Percentiles rank a stretch among this genome's conserved stretches.
phyloP scores from a whole-genome alignment of 768 basidiomycete genomes.

The Lactarius trivialis region DNA sequence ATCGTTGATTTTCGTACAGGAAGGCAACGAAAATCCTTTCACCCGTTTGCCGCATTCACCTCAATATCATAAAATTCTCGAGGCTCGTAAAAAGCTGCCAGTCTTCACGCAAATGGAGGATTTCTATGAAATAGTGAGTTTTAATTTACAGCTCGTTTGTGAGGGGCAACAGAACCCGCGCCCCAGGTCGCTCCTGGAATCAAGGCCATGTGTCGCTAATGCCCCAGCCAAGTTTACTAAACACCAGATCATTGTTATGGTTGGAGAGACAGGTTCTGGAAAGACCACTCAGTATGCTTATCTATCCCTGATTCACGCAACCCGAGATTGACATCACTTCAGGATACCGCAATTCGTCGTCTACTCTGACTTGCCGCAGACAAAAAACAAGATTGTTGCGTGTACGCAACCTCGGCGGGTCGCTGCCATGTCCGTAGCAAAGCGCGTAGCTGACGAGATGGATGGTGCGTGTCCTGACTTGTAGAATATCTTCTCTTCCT shows the following conservation, averaged over 20 bases:
- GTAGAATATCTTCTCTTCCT: slow-evolving; percentile 9
- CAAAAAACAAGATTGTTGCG: slow-evolving; percentile 84
- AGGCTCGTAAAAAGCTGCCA: slow-evolving; percentile 79
- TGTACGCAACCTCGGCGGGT: slow-evolving; percentile 97
- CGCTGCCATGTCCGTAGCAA: slow-evolving; percentile 96
- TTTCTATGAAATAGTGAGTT: slow-evolving; percentile 80
- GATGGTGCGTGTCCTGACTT: slow-evolving; percentile 57
- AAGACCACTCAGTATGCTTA: slow-evolving; percentile 85
- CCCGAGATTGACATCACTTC: slow-evolving; percentile 10
- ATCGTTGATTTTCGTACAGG: slow-evolving; percentile 37
- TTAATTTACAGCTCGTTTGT: slow-evolving; percentile 2
- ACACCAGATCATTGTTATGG: slow-evolving; percentile 85
- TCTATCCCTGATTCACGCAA: not conserved
- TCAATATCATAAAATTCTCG: slow-evolving; percentile 82
- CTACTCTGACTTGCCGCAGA: slow-evolving; percentile 88
- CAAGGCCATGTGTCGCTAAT: slow-evolving; percentile 27
- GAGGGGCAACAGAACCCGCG: slow-evolving; percentile 30
- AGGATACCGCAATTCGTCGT: slow-evolving; percentile 97
- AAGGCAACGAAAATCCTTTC: slow-evolving; percentile 81
- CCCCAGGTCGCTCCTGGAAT: slow-evolving; percentile 22
- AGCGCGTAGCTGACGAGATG: slow-evolving; percentile 99
- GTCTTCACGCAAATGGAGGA: slow-evolving; percentile 91
- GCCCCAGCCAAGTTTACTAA: slow-evolving; percentile 48
- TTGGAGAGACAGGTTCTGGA: slow-evolving; percentile 92
- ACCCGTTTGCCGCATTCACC: slow-evolving; percentile 70